Conservation (phyloP, 164 flowering plant genomes). For the Magnolia sinica region DNA sequence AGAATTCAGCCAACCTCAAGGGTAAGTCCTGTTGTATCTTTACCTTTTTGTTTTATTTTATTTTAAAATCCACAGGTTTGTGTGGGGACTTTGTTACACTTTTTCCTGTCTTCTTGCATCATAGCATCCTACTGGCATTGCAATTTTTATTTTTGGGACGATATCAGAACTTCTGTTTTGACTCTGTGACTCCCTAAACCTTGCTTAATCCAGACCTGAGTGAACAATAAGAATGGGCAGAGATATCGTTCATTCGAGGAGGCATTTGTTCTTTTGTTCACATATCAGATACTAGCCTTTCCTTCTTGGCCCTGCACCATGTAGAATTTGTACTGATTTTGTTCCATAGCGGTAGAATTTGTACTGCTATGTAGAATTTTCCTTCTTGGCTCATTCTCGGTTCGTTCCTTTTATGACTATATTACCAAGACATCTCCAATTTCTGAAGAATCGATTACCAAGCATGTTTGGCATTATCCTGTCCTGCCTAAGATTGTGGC, state of each 20-base stretch:
- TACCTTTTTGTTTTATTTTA: background rate
- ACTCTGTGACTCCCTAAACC: background rate
- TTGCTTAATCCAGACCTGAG: background rate
- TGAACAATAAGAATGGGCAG: background rate
- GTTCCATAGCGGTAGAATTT: background rate
- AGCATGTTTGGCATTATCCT: no score
- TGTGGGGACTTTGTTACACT: background rate
- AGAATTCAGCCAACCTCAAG: slow-evolving; percentile 96
- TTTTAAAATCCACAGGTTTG: background rate
- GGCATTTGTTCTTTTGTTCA: background rate
- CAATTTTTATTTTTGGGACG: background rate
- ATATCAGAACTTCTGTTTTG: background rate
- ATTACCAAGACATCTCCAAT: no score
- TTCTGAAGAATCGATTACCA: no score
- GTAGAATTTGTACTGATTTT: background rate
- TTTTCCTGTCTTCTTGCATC: background rate
- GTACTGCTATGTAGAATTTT: no score
- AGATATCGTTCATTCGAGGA: background rate
- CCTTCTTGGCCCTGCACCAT: background rate
- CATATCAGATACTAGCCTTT: background rate
- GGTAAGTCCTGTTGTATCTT: slow-evolving; percentile 36
- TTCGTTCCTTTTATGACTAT: no score
- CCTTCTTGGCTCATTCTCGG: no score
- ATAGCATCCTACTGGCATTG: background rate
- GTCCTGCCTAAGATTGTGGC: no score